These are phyloP conservation scores for Stramenopiles sp. DNA, from an alignment of 352 stramenopile genomes.

Conservation along the genomic window DNA sequence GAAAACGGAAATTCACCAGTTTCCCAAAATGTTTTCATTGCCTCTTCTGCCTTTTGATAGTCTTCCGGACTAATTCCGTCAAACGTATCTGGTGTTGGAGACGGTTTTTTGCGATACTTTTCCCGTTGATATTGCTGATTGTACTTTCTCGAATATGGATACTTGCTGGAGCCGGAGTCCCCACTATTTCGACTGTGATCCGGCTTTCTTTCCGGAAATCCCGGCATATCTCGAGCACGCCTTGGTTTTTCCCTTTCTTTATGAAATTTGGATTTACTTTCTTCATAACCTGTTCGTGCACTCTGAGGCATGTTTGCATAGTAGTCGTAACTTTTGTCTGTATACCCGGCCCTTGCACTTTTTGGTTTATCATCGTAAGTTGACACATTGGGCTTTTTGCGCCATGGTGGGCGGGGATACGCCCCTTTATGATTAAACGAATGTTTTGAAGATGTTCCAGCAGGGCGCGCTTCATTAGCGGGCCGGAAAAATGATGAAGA, in stretches of 20 bases:
- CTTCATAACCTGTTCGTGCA: neutral
- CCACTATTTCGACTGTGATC: neutral
- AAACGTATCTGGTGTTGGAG: constrained; percentile 5
- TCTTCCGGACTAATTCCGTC: neutral
- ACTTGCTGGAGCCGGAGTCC: neutral
- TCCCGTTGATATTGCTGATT: neutral
- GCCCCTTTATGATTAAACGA: neutral
- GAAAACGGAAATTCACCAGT: constrained; percentile 2
- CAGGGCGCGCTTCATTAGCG: neutral
- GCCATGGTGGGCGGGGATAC: neutral
- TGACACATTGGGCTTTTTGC: neutral
- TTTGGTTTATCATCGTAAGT: neutral
- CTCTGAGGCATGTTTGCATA: neutral
- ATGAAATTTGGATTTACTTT: neutral
- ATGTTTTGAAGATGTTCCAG: neutral
- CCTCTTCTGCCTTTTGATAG: neutral
- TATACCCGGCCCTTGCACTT: neutral
- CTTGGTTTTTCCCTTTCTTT: neutral
- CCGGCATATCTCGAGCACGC: neutral
- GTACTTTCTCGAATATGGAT: constrained; percentile 6
- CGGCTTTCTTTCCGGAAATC: constrained; percentile 7
- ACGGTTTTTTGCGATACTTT: neutral
- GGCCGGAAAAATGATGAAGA: constrained; percentile 3
- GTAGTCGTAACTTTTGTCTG: neutral
- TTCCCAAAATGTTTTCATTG: constrained; percentile 10